Evolutionary conservation across 2,329 filamentous ascomycete species (phyloP), one percentile per base, ranked within the genome.

Genomic region (Pseudogymnoascus sp.): DNA sequence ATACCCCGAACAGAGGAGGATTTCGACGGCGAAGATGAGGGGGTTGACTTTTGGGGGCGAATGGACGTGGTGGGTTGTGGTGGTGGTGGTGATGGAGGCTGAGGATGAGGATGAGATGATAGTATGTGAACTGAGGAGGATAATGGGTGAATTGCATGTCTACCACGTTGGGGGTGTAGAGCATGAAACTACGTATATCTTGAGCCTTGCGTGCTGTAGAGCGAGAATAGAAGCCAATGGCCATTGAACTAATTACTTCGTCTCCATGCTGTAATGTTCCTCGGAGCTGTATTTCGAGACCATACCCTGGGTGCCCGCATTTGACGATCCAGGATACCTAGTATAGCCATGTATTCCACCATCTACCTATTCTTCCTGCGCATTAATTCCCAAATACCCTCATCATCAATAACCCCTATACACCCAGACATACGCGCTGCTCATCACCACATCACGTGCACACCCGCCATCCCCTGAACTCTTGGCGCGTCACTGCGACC

Each of bases 1-100:
- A 60, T 40, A 60, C 33, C 59, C 47, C 25, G 25, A 12, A 56
- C 47, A 56, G 47, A 56, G 47, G 47, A 53, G n/a, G 47, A 31
- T 56, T 53, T 33, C 47, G 47, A 56, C 47, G 47, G 47, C 25
- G n/a, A 33, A 37, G 47, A 18, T 8, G 25, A 33, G 6, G 25
- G 25, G 25, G 47, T 28, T 56, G 47, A n/a, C 12, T 56, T 56
- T 33, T 33, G n/a, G 44, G 7, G 25, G 25, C 25, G 47, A 33
- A 7, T 56, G 47, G 47, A 14, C 3, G n/a, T 31, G 25, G 25
- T 11, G 4, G 12, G 28, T 31, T 33, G 31, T 33, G 31, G 47
- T 12, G 12, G 3, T 50, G 28, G 31, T 33, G 31, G 47, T 12
- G 12, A n/a, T n/a, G n/a, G n/a, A n/a, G n/a, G n/a, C n/a, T n/a